Evolutionary conservation across 1,284 basidiomycete species (phyloP), one percentile per base, ranked within the genome.

Genomic region (Heliocybe sulcata): DNA sequence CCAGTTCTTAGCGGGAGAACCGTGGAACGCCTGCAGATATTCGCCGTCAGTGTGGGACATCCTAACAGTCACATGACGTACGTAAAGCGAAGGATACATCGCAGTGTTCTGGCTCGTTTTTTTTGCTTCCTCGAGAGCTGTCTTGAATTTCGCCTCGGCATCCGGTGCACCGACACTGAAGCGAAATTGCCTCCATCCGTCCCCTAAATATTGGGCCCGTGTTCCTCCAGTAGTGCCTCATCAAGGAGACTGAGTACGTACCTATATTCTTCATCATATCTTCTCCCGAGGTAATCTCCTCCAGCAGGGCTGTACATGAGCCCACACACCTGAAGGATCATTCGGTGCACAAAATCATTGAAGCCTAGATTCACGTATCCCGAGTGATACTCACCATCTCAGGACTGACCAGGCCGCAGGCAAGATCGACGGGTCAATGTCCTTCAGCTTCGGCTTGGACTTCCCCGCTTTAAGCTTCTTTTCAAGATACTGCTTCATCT

Each of bases 161-260:
- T 84, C 81, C 2, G 83, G 83, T 1, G 83, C 77, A 16, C 83
- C 83, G 14, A 84, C 81, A 53, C 76, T 81, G 64, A 86, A 80
- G 22, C 82, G 72, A 62, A 84, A 85, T 58, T 85, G 83, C 25
- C 72, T 69, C 76, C 78, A 85, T 0, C 53, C 58, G 0, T 68
- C 51, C 51, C 74, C 81, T 82, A 52, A 1, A 31, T 26, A 52
- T 26, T 20, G 29, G 14, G 14, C 33, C 42, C 49, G 22, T 20
- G 6, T 56, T 45, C 6, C 45, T 33, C 14, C 49, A 20, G n/a
- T 19, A 42, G 25, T 33, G 10, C 31, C 8, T 22, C 53, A 25
- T 3, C 10, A 6, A 33, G 14, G 9, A 51, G n/a, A n/a, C n/a
- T 11, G 23, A 11, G 4, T 0, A 58, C 68, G 52, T 60, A 81